A percentile compares a stretch with the other conserved stretches of the same genome.
phyloP scores from a whole-genome alignment of 2,329 filamentous ascomycete species.

The Cercospora sp. region DNA sequence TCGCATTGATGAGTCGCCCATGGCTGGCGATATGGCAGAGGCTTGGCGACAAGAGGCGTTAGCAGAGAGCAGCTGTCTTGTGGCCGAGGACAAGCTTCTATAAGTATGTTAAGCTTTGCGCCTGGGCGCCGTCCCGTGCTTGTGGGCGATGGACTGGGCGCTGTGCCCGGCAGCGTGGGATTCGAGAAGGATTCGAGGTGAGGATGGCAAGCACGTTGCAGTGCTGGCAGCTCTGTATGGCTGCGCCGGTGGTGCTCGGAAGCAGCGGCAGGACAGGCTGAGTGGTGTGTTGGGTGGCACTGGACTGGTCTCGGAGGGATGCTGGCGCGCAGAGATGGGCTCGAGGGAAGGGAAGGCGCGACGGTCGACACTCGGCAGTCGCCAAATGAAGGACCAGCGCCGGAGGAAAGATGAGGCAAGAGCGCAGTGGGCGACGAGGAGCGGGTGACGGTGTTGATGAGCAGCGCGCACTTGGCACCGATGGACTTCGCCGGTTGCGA shows the following conservation, averaged over 20 bases:
- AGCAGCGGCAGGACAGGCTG: not conserved
- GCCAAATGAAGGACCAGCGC: not conserved
- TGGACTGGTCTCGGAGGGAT: not conserved
- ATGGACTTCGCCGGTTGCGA: not conserved
- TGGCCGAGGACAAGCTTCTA: slow-evolving; percentile 9
- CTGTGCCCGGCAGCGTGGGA: not conserved
- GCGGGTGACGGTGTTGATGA: not conserved
- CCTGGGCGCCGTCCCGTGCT: slow-evolving; percentile 3
- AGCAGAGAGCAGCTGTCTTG: not conserved
- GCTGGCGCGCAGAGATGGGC: not conserved
- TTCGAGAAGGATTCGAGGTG: not conserved
- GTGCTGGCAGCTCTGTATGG: slow-evolving; percentile 7
- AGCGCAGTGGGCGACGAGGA: not conserved
- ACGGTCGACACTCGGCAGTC: not conserved
- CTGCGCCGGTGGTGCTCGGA: not conserved
- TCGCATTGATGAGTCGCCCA: slow-evolving; percentile 43
- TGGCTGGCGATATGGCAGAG: slow-evolving; percentile 15
- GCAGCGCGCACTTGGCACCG: not conserved
- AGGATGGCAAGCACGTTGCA: slow-evolving; percentile 7
- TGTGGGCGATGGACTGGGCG: not conserved
- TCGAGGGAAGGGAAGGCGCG: not conserved
- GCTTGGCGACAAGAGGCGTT: not conserved
- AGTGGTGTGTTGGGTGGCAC: not conserved
- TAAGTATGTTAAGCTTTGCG: slow-evolving; percentile 6
- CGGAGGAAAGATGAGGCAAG: not conserved